phyloP scores from a whole-genome alignment of 352 stramenopile species.

The Phytophthora kernoviae region DNA sequence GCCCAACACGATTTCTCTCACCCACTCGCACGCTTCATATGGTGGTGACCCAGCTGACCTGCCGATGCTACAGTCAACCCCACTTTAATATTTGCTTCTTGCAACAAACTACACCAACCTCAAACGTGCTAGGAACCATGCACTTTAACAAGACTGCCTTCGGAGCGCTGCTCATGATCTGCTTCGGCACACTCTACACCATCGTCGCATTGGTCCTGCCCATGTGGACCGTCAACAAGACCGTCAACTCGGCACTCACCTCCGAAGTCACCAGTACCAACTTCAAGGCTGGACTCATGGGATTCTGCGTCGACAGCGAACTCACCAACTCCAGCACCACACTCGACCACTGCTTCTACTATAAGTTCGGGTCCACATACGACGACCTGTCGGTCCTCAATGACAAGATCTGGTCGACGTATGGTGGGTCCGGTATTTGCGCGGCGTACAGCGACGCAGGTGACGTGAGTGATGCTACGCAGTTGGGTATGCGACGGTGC shows the following conservation, averaged over 20 bases:
- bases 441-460: slow-evolving; percentile 45
- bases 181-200: slow-evolving; percentile 24
- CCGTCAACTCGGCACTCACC: slow-evolving; percentile 21
- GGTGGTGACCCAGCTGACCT: too few relatives aligned
- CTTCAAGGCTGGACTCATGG: slow-evolving; percentile 25
- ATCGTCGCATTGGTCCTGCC: slow-evolving; percentile 19
- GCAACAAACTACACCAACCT: too few relatives aligned
- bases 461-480: slow-evolving; percentile 25
- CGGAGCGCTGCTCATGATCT: slow-evolving; percentile 24
- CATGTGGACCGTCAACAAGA: slow-evolving; percentile 20
- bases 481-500: slow-evolving; percentile 35
- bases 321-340: slow-evolving; percentile 38
- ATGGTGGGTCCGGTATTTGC: slow-evolving; percentile 52
- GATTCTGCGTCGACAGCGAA: slow-evolving; percentile 56
- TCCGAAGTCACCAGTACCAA: slow-evolving; percentile 18
- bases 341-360: slow-evolving; percentile 70
- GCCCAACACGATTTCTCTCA: too few relatives aligned
- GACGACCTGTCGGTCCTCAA: slow-evolving; percentile 40
- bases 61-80: too few relatives aligned
- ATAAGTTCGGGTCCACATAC: slow-evolving; percentile 53
- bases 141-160: slow-evolving; percentile 11
- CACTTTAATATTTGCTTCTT: too few relatives aligned
- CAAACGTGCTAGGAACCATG: too few relatives aligned
- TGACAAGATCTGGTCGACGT: slow-evolving; percentile 41
- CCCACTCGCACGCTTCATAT: too few relatives aligned